Evolutionary conservation across 2,329 filamentous ascomycete genomes (phyloP).

Genomic region (Chlorencoelia australis): DNA sequence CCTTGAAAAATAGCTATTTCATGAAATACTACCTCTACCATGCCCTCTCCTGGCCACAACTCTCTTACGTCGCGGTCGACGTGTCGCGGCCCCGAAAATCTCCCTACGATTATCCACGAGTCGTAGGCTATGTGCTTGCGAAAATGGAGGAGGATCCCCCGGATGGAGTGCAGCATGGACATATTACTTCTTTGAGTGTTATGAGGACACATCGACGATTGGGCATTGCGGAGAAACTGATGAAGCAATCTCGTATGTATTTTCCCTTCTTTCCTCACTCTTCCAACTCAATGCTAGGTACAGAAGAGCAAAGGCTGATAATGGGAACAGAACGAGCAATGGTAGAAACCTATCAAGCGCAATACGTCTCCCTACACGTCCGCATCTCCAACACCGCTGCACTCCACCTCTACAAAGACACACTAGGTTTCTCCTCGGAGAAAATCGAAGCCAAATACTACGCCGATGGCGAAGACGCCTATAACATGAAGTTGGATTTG

Average conservation of each 20-base stretch:
- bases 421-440: slow-evolving; percentile 78
- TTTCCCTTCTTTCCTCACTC: not conserved
- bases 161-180: slow-evolving; percentile 85
- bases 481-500: slow-evolving; percentile 84
- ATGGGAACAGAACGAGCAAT: slow-evolving; percentile 68
- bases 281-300: not conserved
- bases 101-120: slow-evolving; percentile 86
- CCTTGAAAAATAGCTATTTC: slow-evolving; percentile 57
- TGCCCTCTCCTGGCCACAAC: slow-evolving; percentile 93
- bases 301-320: too few species aligned
- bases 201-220: slow-evolving; percentile 91
- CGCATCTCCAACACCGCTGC: slow-evolving; percentile 89
- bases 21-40: slow-evolving; percentile 99
- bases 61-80: slow-evolving; percentile 94
- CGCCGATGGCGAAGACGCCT: slow-evolving; percentile 94
- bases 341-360: slow-evolving; percentile 85
- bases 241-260: slow-evolving; percentile 74
- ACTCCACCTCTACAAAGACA: slow-evolving; percentile 84
- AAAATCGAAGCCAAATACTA: slow-evolving; percentile 89
- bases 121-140: slow-evolving; percentile 96
- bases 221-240: slow-evolving; percentile 92
- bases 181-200: slow-evolving; percentile 90
- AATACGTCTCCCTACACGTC: slow-evolving; percentile 93
- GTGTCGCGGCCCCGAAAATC: slow-evolving; percentile 68
- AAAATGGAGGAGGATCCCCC: slow-evolving; percentile 99